Conservation (phyloP, 805 yeast genomes). For the Candida nitratophila region DNA sequence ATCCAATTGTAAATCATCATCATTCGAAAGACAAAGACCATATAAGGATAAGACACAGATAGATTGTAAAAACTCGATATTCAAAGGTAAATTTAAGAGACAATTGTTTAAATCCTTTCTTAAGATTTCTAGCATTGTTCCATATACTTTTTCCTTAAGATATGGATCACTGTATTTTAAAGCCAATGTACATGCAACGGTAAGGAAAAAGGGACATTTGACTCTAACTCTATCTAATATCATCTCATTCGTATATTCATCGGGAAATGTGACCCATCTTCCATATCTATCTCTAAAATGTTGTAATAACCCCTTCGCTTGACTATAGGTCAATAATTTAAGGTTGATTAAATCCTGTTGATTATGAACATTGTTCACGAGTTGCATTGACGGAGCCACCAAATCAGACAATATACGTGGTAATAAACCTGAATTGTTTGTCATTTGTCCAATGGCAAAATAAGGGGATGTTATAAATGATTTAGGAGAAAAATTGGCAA, state of each 20-base stretch:
- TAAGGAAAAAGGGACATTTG: constrained; percentile 56
- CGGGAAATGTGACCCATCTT: constrained; percentile 72
- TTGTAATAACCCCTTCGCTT: constrained; percentile 43
- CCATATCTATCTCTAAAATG: constrained; percentile 64
- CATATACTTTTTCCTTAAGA: constrained; percentile 34
- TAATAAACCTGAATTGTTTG: constrained; percentile 20
- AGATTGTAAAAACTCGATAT: constrained; percentile 60
- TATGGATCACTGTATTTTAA: constrained; percentile 40
- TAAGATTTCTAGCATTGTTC: constrained; percentile 38
- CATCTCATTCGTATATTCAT: constrained; percentile 36
- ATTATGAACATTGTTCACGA: background rate
- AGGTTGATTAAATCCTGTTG: constrained; percentile 41
- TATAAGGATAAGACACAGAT: constrained; percentile 59
- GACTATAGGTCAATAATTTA: constrained; percentile 40
- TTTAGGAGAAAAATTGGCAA: constrained; percentile 9
- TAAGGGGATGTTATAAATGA: constrained; percentile 39
- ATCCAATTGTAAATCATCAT: constrained; percentile 41
- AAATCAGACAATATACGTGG: constrained; percentile 10
- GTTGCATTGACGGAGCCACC: constrained; percentile 2
- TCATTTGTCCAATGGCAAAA: constrained; percentile 29
- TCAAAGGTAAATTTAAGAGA: constrained; percentile 33
- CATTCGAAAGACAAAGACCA: constrained; percentile 52
- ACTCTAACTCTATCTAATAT: constrained; percentile 41
- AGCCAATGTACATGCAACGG: constrained; percentile 58
- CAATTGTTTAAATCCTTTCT: constrained; percentile 41